Base-by-base conservation (phyloP, 495 filamentous ascomycete genomes). In the Margaritispora aquatica region DNA sequence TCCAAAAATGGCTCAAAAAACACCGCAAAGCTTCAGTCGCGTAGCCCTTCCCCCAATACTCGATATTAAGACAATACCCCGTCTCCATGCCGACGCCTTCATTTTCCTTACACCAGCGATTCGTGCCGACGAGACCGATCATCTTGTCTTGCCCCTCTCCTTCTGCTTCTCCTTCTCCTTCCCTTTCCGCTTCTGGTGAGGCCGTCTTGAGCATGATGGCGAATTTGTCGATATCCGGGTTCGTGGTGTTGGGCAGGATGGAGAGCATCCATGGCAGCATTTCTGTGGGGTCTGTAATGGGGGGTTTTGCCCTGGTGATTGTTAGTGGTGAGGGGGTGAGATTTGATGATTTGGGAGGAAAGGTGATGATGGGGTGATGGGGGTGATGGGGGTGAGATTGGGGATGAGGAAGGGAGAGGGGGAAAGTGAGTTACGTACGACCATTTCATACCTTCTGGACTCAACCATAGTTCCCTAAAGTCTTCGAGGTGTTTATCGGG, bases 111-210 rank as follows among this genome's bases (percentile, higher is more conserved):
- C 56, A 29, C 34, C 46, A 58, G 2, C 64, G 48, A 52, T 61
- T 61, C 29, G 61, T 66, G 24, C 64, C 64, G 5, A 63, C 58
- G 11, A 63, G 41, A 2, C 64, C 64, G 3, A 66, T 61, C 34
- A 60, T 55, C 46, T 57, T 66, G n/a, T n/a, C n/a, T n/a, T n/a
- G n/a, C n/a, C n/a, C n/a, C n/a, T n/a, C n/a, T n/a, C n/a, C n/a
- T n/a, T n/a, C n/a, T n/a, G n/a, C n/a, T n/a, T n/a, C n/a, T n/a
- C n/a, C n/a, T n/a, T n/a, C n/a, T n/a, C n/a, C n/a, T n/a, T n/a
- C n/a, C n/a, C n/a, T n/a, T n/a, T n/a, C n/a, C n/a, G n/a, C n/a
- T n/a, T n/a, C n/a, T n/a, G 2, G 51, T 51, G 24, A 13, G 34
- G 21, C 26, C 52, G 11, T 24, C 59, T 26, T 38, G 13, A 63